Conservation (phyloP, 2,329 filamentous ascomycete genomes). For the Ophiostoma fasciatum region DNA sequence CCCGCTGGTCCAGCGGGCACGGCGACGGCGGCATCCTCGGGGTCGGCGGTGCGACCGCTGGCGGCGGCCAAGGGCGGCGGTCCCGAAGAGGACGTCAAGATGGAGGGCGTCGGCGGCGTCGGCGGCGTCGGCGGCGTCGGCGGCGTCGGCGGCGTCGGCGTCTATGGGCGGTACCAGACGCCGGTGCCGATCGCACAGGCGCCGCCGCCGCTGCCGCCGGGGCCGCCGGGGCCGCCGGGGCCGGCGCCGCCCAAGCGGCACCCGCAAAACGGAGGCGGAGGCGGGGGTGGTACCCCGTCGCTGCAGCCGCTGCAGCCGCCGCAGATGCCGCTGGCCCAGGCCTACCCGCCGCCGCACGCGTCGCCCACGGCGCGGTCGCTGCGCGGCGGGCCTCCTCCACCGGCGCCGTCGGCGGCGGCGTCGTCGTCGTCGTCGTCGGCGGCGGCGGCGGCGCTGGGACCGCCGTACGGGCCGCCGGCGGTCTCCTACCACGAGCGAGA, state of each 20-base stretch:
- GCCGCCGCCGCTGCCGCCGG: slow-evolving; percentile 15
- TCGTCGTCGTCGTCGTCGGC: too few species aligned
- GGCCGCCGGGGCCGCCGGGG: slow-evolving; percentile 9
- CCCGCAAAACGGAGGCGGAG: slow-evolving; percentile 11
- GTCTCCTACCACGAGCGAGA: not conserved
- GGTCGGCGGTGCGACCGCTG: slow-evolving; percentile 4
- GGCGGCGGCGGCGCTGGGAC: too few species aligned
- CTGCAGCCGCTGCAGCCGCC: slow-evolving; percentile 7
- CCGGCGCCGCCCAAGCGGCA: not conserved
- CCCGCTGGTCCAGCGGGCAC: too few species aligned
- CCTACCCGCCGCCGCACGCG: slow-evolving; percentile 17
- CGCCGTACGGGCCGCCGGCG: not conserved
- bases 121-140: not conserved
- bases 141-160: not conserved
- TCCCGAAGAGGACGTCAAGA: slow-evolving; percentile 21
- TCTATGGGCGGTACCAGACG: slow-evolving; percentile 19
- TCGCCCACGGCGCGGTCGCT: slow-evolving; percentile 26
- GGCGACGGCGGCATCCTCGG: too few species aligned
- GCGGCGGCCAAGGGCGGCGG: slow-evolving; percentile 5
- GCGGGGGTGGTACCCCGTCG: too few species aligned
- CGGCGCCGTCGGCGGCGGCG: not conserved
- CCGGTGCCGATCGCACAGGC: slow-evolving; percentile 20
- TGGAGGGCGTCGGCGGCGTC: slow-evolving; percentile 23
- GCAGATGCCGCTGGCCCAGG: not conserved
- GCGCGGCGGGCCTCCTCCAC: slow-evolving; percentile 3